Evolutionary conservation across 768 basidiomycete species (phyloP), one percentile per base, ranked within the genome.

Genomic region (Termitomyces sp.): DNA sequence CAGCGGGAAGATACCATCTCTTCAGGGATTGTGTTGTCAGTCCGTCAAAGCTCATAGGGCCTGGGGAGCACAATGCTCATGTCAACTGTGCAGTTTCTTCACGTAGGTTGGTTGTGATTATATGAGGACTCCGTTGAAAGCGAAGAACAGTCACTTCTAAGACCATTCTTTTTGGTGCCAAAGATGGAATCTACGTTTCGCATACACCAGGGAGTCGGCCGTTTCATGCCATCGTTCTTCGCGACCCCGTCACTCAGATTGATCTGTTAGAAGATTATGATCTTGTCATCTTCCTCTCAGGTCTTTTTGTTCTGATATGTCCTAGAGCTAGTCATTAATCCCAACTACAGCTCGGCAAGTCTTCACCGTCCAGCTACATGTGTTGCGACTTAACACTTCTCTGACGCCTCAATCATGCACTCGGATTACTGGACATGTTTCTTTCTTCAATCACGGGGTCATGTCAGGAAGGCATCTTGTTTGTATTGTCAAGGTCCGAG

Each of bases 241-340:
- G 54, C 12, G 52, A 56, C 20, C 55, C 59, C 6, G 88, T 92
- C 20, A 81, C 82, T 0, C 88, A 91, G 70, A 82, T 92, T 18
- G 89, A 90, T 59, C 80, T 92, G 4, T 76, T 92, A 33, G 86
- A 89, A 66, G 85, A 90, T 42, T 86, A 83, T 62, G 83, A 88
- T 62, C 77, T 90, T 5, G 75, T 92, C 54, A 79, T 92, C 51
- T 89, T 90, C 26, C 77, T 92, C 26, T 86, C 90, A 31, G 86
- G 87, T 84, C 51, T n/a, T 12, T 29, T 33, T 8, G 22, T 18
- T 41, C 4, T n/a, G 28, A 20, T 37, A 4, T 18, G 5, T 20
- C 4, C 12, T 15, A 2, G 31, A 33, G 20, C 39, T 24, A 29
- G 15, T 22, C 7, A 51, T 34, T 57, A 24, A 51, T 34, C 24